Conservation (phyloP, 83 land plant genomes). For the Isoetes engelmannii region DNA sequence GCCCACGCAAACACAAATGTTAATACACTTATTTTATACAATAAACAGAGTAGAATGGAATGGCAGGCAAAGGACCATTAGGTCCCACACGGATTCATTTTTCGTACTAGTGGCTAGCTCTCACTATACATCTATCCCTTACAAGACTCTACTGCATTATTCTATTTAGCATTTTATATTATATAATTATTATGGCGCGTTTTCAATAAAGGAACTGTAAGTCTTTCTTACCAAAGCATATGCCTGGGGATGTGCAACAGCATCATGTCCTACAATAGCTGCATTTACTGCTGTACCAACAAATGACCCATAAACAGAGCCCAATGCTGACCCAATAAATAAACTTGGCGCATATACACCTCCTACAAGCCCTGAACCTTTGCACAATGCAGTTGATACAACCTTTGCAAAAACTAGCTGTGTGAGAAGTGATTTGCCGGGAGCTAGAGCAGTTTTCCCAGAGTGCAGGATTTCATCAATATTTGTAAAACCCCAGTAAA, state of each 20-base stretch:
- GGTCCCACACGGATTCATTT: too few species aligned
- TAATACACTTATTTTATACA: too few species aligned
- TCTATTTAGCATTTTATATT: too few species aligned
- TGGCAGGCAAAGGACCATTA: too few species aligned
- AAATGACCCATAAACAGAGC: conserved; percentile 87
- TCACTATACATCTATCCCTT: too few species aligned
- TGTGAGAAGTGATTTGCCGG: conserved; percentile 80
- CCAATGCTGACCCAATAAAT: conserved; percentile 96
- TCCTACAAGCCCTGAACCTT: conserved; percentile 96
- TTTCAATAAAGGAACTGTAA: too few species aligned
- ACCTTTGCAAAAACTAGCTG: conserved; percentile 82
- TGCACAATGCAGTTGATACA: conserved; percentile 89
- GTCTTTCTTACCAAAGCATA: conserved; percentile 83
- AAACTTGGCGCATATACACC: conserved; percentile 98
- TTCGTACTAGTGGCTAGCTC: too few species aligned
- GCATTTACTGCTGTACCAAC: conserved; percentile 78
- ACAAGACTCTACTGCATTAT: too few species aligned
- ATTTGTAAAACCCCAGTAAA: conserved; percentile 98
- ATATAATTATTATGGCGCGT: too few species aligned
- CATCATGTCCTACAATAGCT: conserved; percentile 88
- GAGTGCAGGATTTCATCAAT: conserved; percentile 94
- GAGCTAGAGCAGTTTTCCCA: conserved; percentile 86
- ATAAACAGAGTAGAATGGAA: too few species aligned
- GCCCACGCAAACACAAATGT: too few species aligned
- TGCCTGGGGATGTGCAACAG: conserved; percentile 96